phyloP scores from a whole-genome alignment of 2,329 filamentous ascomycete genomes.

The Fusarium miscanthi region DNA sequence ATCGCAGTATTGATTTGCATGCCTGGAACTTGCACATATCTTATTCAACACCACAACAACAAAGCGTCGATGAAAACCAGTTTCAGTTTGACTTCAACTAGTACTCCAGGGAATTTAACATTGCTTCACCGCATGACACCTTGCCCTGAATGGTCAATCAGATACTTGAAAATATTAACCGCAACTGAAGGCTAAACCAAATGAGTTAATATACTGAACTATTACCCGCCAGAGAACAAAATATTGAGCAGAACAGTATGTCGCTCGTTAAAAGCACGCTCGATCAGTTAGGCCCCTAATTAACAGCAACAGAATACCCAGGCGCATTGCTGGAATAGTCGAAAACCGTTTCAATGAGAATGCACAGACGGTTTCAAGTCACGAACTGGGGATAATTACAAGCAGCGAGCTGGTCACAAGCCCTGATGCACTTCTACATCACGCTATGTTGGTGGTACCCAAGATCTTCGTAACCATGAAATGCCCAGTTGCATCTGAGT shows the following conservation, averaged over 20 bases:
- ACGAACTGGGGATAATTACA: neutral
- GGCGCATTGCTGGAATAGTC: neutral
- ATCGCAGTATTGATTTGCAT: neutral
- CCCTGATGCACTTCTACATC: neutral
- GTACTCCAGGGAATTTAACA: neutral
- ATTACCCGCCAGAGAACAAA: neutral
- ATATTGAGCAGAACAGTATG: neutral
- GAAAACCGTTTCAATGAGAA: neutral
- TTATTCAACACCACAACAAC: rapidly evolving
- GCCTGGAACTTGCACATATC: neutral
- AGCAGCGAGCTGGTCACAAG: neutral
- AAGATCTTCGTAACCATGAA: neutral
- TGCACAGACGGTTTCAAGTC: neutral
- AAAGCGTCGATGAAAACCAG: rapidly evolving
- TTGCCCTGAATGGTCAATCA: rapidly evolving
- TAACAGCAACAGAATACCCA: neutral
- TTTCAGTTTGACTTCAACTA: neutral
- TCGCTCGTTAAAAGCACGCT: rapidly evolving
- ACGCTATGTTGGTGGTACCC: too few relatives aligned
- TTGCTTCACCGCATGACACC: neutral
- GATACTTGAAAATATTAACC: neutral
- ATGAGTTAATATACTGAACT: too few relatives aligned
- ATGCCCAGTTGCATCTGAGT: too few relatives aligned
- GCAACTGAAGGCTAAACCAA: neutral
- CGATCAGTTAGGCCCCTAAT: neutral